Evolutionary conservation across 2,329 filamentous ascomycete genomes (phyloP).

Genomic region (Clarireedia homoeocarpa): DNA sequence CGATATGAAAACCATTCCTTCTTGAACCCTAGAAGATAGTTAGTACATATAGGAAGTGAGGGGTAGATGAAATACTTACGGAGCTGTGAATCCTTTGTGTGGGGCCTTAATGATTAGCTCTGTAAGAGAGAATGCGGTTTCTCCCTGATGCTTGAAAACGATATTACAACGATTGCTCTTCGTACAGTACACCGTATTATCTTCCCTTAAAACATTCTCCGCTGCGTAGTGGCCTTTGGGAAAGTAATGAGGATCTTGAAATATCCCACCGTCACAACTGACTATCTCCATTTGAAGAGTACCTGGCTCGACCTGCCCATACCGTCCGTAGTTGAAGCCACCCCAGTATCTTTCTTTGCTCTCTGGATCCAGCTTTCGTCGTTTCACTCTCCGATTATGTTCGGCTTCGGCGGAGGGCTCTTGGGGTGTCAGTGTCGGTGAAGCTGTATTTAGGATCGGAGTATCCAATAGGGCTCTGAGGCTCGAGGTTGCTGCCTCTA

Average conservation of each 20-base stretch:
- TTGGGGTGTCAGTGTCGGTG: slow-evolving; percentile 14
- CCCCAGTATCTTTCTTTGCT: slow-evolving; percentile 38
- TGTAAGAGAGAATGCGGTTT: slow-evolving; percentile 72
- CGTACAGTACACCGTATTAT: slow-evolving; percentile 82
- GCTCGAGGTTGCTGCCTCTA: slow-evolving; percentile 23
- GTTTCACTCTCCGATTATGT: slow-evolving; percentile 50
- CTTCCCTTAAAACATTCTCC: slow-evolving; percentile 77
- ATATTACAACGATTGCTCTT: slow-evolving; percentile 84
- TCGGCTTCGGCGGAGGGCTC: slow-evolving; percentile 31
- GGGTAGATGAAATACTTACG: slow-evolving; percentile 50
- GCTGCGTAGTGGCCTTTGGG: slow-evolving; percentile 46
- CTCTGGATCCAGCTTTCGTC: slow-evolving; percentile 63
- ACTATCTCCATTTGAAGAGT: slow-evolving; percentile 78
- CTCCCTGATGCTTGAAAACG: slow-evolving; percentile 71
- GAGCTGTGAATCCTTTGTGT: slow-evolving; percentile 69
- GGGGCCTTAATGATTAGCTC: slow-evolving; percentile 86
- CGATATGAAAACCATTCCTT: slow-evolving; percentile 85
- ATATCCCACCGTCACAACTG: slow-evolving; percentile 78
- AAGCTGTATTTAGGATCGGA: slow-evolving; percentile 20
- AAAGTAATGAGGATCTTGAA: slow-evolving; percentile 45
- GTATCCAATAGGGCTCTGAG: slow-evolving; percentile 21
- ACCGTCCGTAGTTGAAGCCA: slow-evolving; percentile 73
- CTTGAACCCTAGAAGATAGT: slow-evolving; percentile 56
- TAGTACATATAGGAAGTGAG: slow-evolving; percentile 8
- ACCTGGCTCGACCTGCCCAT: slow-evolving; percentile 80